Evolutionary conservation across 1,284 basidiomycete genomes (phyloP).

Genomic region (Rhodotorula sp.): DNA sequence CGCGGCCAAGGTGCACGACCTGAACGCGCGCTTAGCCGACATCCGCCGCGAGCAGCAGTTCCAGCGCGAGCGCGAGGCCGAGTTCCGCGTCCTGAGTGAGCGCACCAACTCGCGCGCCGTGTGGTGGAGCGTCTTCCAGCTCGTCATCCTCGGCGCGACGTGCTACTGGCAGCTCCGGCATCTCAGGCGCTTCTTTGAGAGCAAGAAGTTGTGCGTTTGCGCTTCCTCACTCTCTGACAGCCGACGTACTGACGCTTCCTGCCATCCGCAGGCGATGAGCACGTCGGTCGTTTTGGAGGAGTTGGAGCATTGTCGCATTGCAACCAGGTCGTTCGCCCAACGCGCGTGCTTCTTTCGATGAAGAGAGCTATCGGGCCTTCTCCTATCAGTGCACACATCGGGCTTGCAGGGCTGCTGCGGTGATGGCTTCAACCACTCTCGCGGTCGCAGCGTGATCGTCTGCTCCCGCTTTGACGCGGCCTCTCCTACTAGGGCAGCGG

Average conservation of each 20-base stretch:
- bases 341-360: not conserved
- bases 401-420: too few species aligned
- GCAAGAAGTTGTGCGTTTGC: slow-evolving; percentile 39
- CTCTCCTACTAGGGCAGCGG: too few species aligned
- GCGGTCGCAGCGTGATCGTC: too few species aligned
- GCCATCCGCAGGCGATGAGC: slow-evolving; percentile 1
- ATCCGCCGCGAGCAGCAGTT: slow-evolving; percentile 96
- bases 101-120: slow-evolving; percentile 82
- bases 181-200: slow-evolving; percentile 54
- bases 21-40: slow-evolving; percentile 90
- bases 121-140: slow-evolving; percentile 89
- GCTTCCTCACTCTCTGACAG: not conserved
- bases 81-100: slow-evolving; percentile 87
- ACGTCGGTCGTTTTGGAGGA: not conserved
- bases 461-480: too few species aligned
- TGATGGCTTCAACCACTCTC: too few species aligned
- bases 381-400: too few species aligned
- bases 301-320: not conserved
- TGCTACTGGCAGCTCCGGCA: slow-evolving; percentile 92
- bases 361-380: too few species aligned
- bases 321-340: not conserved
- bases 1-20: slow-evolving; percentile 79
- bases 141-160: slow-evolving; percentile 76
- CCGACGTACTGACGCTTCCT: not conserved
- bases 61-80: slow-evolving; percentile 87